phyloP scores from a whole-genome alignment of 768 basidiomycete species.

The Amanita fuliginea region DNA sequence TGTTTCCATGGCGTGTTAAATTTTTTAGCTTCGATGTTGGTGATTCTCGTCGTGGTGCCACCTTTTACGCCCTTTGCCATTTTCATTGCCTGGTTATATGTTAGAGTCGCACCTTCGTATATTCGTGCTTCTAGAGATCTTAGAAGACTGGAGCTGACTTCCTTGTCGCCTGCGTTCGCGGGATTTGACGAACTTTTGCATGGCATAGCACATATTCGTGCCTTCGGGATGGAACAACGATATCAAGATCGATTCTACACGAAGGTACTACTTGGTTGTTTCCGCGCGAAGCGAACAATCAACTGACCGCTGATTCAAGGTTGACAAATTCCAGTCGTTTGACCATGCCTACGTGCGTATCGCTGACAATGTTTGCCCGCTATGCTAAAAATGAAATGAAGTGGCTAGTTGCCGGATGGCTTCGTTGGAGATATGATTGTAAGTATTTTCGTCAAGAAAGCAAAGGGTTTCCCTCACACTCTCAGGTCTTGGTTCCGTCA shows the following conservation, averaged over 20 bases:
- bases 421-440: conserved; percentile 70
- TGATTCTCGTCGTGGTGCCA: conserved; percentile 55
- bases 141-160: conserved; percentile 53
- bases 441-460: conserved; percentile 11
- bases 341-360: conserved; percentile 57
- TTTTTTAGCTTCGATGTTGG: conserved; percentile 51
- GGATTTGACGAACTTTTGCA: conserved; percentile 63
- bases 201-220: conserved; percentile 57
- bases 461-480: background rate
- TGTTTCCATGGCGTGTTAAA: conserved; percentile 48
- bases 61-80: conserved; percentile 55
- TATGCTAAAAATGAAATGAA: conserved; percentile 19
- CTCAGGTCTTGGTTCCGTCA: conserved; percentile 55
- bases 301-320: conserved; percentile 16
- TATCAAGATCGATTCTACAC: conserved; percentile 56
- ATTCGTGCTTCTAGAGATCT: conserved; percentile 57
- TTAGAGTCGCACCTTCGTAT: conserved; percentile 50
- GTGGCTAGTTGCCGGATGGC: conserved; percentile 64
- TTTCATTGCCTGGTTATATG: conserved; percentile 59
- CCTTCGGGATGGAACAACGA: conserved; percentile 58
- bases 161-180: conserved; percentile 61
- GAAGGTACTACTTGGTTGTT: conserved; percentile 23
- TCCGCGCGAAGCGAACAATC: background rate
- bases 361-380: background rate
- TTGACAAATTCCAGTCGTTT: conserved; percentile 59